Conservation (phyloP, 2,329 filamentous ascomycete genomes). For the Diaporthe eres region DNA sequence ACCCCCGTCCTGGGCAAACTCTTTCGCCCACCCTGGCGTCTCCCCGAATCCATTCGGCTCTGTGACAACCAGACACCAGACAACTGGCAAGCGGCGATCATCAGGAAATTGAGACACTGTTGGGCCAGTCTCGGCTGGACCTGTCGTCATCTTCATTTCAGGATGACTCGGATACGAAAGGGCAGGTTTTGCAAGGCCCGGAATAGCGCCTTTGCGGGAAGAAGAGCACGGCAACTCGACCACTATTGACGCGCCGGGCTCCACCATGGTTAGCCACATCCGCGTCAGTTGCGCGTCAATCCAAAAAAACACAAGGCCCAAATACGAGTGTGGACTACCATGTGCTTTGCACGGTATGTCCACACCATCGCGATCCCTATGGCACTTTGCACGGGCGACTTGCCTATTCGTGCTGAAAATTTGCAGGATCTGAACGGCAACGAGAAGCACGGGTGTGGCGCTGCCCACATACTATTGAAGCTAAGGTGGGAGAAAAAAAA, state of each 20-base stretch:
- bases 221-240: neutral
- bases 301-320: neutral
- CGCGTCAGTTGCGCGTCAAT: conserved; percentile 34
- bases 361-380: conserved; percentile 16
- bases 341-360: conserved; percentile 11
- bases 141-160: conserved; percentile 38
- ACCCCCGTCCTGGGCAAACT: conserved; percentile 36
- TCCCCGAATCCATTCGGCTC: conserved; percentile 24
- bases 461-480: conserved; percentile 33
- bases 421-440: conserved; percentile 34
- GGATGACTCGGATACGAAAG: conserved; percentile 37
- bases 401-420: conserved; percentile 26
- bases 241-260: conserved; percentile 35
- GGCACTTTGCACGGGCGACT: conserved; percentile 28
- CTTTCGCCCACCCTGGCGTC: conserved; percentile 26
- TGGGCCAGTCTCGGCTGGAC: conserved; percentile 27
- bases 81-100: conserved; percentile 37
- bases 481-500: conserved; percentile 9
- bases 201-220: conserved; percentile 13
- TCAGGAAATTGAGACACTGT: conserved; percentile 31
- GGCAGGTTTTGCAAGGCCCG: conserved; percentile 7
- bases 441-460: conserved; percentile 37
- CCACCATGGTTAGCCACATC: conserved; percentile 27
- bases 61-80: conserved; percentile 31
- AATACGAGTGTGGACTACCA: conserved; percentile 20